A percentile compares a stretch with the other conserved stretches of the same genome.
These are phyloP conservation scores for Nakazawaea wickerhamii DNA, from an alignment of 805 yeast species.

Conservation along the genomic window DNA sequence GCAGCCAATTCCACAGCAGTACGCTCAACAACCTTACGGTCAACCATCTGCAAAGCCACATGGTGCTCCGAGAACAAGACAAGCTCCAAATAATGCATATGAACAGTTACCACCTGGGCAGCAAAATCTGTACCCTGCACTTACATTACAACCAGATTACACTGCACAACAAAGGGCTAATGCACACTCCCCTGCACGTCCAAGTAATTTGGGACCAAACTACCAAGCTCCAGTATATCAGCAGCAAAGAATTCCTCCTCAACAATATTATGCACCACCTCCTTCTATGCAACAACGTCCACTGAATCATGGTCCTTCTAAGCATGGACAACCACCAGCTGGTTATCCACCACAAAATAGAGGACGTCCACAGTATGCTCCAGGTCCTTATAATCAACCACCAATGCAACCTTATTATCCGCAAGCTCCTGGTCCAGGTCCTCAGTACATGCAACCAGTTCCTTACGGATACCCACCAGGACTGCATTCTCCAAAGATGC, in stretches of 20 bases:
- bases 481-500: not conserved
- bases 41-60: not conserved
- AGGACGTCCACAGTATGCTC: constrained; percentile 2
- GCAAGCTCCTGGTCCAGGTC: constrained; percentile 5
- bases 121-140: constrained; percentile 1
- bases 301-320: not conserved
- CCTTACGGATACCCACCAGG: not conserved
- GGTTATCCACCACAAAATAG: not conserved
- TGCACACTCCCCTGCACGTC: constrained; percentile 10
- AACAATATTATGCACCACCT: not conserved
- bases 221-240: not conserved
- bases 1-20: not conserved
- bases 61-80: not conserved
- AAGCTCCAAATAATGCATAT: not conserved
- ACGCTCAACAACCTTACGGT: not conserved
- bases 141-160: not conserved
- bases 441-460: not conserved
- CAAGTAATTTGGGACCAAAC: constrained; percentile 12
- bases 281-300: not conserved
- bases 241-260: constrained; percentile 1
- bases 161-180: not conserved
- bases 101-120: not conserved
- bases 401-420: constrained; percentile 6
- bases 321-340: not conserved
- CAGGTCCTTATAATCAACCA: constrained; percentile 7